Evolutionary conservation across 2,329 filamentous ascomycete species (phyloP).

Genomic region (Fusarium sp.): DNA sequence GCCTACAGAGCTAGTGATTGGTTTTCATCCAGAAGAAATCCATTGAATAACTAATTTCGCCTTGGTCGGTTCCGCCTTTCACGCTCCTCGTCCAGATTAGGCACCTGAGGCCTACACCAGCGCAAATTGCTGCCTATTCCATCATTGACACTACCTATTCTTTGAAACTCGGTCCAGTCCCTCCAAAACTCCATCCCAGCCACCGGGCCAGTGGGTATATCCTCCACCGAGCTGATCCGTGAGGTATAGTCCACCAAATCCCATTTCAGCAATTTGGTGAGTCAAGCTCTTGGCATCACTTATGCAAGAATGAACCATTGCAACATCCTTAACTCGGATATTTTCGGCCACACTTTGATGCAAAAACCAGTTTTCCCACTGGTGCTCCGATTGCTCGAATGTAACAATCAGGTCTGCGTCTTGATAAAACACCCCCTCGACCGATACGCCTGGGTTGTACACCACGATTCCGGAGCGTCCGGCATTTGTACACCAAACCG

Average conservation of each 20-base stretch:
- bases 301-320: conserved; percentile 30
- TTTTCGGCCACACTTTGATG: not conserved
- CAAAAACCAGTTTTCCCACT: conserved; percentile 3
- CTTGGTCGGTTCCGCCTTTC: too few species aligned
- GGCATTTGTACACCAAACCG: not conserved
- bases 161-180: too few species aligned
- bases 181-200: too few species aligned
- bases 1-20: too few species aligned
- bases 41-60: too few species aligned
- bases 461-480: not conserved
- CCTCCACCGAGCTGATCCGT: conserved; percentile 34
- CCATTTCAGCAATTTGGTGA: conserved; percentile 8
- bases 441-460: conserved; percentile 4
- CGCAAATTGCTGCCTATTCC: too few species aligned
- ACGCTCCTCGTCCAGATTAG: too few species aligned
- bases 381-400: conserved; percentile 8
- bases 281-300: conserved; percentile 16
- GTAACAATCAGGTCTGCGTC: not conserved
- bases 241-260: conserved; percentile 30
- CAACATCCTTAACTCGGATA: conserved; percentile 14
- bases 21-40: too few species aligned
- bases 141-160: too few species aligned
- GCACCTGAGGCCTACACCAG: too few species aligned
- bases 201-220: conserved; percentile 38
- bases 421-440: not conserved